Percentiles rank a stretch among this genome's conserved stretches.
phyloP scores from a whole-genome alignment of 495 filamentous ascomycete species.

The Penicillium silybi region DNA sequence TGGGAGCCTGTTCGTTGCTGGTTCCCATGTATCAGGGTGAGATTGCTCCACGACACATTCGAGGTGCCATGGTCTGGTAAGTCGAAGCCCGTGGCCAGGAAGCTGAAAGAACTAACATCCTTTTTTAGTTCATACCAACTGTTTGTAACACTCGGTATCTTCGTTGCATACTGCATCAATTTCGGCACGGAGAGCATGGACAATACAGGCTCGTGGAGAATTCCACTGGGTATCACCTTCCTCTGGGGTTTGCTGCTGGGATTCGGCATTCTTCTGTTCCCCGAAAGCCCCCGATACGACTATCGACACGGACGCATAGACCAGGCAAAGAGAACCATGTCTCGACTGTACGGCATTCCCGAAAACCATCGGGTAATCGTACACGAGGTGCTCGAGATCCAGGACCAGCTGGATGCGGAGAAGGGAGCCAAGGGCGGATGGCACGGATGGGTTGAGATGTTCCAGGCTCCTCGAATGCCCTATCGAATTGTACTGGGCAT shows the following conservation, averaged over 20 bases:
- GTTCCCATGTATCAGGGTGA: slow-evolving; percentile 68
- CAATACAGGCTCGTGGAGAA: slow-evolving; percentile 61
- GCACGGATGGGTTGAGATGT: slow-evolving; percentile 43
- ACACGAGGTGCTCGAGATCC: slow-evolving; percentile 62
- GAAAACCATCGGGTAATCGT: slow-evolving; percentile 57
- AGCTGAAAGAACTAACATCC: neutral
- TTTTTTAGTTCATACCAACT: slow-evolving; percentile 60
- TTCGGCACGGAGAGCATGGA: slow-evolving; percentile 56
- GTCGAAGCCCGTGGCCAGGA: neutral
- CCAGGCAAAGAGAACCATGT: slow-evolving; percentile 60
- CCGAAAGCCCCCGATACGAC: slow-evolving; percentile 64
- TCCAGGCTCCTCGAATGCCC: slow-evolving; percentile 63
- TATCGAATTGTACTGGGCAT: slow-evolving; percentile 66
- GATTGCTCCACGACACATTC: slow-evolving; percentile 57
- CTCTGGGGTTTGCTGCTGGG: slow-evolving; percentile 69
- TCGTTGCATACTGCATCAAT: slow-evolving; percentile 73
- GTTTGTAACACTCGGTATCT: slow-evolving; percentile 82
- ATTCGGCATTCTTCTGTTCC: slow-evolving; percentile 62
- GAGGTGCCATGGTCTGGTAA: slow-evolving; percentile 61
- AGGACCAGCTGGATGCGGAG: slow-evolving; percentile 48
- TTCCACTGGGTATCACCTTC: slow-evolving; percentile 71
- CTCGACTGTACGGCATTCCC: slow-evolving; percentile 63
- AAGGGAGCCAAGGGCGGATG: slow-evolving; percentile 44
- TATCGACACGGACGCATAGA: slow-evolving; percentile 59
- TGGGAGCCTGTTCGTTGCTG: slow-evolving; percentile 62